Percentiles rank a stretch among this genome's conserved stretches.
phyloP scores from a whole-genome alignment of 2,329 filamentous ascomycete species.

The Blumeria hordei region DNA sequence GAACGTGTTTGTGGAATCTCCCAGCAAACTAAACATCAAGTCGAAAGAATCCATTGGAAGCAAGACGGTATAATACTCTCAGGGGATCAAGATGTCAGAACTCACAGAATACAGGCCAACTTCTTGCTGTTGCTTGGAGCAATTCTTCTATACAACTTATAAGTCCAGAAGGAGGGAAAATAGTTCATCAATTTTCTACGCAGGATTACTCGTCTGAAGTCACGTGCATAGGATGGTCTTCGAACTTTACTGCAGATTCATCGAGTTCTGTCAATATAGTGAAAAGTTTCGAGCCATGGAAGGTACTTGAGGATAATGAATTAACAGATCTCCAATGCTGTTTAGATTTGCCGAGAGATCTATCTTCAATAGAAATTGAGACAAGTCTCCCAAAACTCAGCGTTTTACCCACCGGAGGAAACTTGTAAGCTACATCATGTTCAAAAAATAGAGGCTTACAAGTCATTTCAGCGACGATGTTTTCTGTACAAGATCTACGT shows the following conservation, averaged over 20 bases:
- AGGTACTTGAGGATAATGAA: too few species aligned
- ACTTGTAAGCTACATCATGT: conserved; percentile 25
- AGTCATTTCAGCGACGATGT: conserved; percentile 13
- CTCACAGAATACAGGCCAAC: conserved; percentile 27
- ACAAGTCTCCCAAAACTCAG: conserved; percentile 54
- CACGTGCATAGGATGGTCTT: conserved; percentile 19
- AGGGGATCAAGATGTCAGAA: neutral
- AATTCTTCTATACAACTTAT: conserved; percentile 58
- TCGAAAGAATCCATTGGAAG: conserved; percentile 18
- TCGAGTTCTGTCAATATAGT: conserved; percentile 3
- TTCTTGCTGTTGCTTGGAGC: conserved; percentile 63
- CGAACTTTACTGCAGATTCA: conserved; percentile 11
- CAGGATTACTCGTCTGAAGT: conserved; percentile 17
- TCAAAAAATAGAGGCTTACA: neutral
- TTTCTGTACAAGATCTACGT: conserved; percentile 14
- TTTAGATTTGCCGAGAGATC: conserved; percentile 41
- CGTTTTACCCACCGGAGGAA: conserved; percentile 39
- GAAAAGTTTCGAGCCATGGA: too few species aligned
- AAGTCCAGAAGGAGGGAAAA: conserved; percentile 59
- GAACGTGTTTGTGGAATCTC: conserved; percentile 35
- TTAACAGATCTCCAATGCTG: neutral
- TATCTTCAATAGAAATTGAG: conserved; percentile 55
- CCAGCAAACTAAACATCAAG: conserved; percentile 15
- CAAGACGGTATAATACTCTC: conserved; percentile 12
- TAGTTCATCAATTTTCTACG: conserved; percentile 41